phyloP scores from a whole-genome alignment of 495 filamentous ascomycete species.

The Parathielavia appendiculata region DNA sequence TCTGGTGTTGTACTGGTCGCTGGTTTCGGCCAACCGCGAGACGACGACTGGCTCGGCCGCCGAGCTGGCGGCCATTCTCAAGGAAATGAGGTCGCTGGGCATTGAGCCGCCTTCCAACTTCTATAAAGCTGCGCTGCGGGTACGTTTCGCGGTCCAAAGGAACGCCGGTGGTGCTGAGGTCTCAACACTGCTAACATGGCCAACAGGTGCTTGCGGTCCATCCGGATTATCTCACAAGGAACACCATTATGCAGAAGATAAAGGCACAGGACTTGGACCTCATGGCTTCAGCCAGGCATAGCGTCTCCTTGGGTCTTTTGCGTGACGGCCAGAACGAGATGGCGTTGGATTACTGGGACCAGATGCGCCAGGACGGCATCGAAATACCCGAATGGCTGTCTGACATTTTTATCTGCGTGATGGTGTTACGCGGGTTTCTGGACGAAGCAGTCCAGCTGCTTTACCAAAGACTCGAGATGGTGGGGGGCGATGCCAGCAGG shows the following conservation, averaged over 20 bases:
- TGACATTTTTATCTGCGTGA: constrained; percentile 64
- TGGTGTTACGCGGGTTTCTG: constrained; percentile 65
- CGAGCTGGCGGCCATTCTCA: constrained; percentile 53
- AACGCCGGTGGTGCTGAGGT: neutral
- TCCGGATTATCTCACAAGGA: constrained; percentile 74
- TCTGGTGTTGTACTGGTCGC: constrained; percentile 60
- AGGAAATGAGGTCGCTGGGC: constrained; percentile 60
- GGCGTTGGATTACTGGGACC: constrained; percentile 66
- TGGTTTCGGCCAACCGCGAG: constrained; percentile 67
- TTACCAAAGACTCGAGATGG: constrained; percentile 44
- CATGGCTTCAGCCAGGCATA: constrained; percentile 57
- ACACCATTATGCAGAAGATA: constrained; percentile 64
- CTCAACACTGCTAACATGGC: neutral
- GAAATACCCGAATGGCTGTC: constrained; percentile 64
- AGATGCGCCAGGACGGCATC: constrained; percentile 55
- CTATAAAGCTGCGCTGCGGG: constrained; percentile 69
- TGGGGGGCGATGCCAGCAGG: constrained; percentile 43
- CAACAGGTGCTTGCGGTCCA: constrained; percentile 69
- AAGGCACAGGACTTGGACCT: constrained; percentile 64
- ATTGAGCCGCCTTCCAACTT: constrained; percentile 58
- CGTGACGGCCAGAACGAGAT: constrained; percentile 77
- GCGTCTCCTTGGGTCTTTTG: constrained; percentile 67
- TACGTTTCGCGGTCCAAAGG: constrained; percentile 29
- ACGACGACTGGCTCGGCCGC: constrained; percentile 58
- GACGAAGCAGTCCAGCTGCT: constrained; percentile 68